These are phyloP conservation scores for Jatropha multifida DNA, from an alignment of 441 rosid species.

Conservation along the genomic window DNA sequence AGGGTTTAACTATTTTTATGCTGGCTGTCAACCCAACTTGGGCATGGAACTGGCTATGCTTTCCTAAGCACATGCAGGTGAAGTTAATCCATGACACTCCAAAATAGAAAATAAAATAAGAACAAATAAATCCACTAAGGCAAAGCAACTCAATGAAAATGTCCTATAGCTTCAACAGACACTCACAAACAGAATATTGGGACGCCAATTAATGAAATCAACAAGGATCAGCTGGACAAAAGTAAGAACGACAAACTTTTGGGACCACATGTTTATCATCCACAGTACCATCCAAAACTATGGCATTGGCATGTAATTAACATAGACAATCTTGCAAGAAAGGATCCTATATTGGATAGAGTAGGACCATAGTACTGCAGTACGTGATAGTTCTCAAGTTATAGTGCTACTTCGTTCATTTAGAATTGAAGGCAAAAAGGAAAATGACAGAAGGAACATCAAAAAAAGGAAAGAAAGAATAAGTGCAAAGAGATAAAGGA, in stretches of 20 bases:
- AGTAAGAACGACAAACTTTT: neutral
- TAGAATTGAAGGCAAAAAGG: neutral
- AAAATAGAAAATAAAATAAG: neutral
- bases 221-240: constrained; percentile 6
- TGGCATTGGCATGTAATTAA: neutral
- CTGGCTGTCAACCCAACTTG: no score
- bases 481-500: constrained; percentile 1
- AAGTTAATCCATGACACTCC: neutral
- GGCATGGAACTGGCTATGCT: no score
- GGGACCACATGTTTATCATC: constrained; percentile 13
- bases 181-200: neutral
- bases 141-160: neutral
- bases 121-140: neutral
- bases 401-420: neutral
- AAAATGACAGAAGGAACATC: neutral
- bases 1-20: no score
- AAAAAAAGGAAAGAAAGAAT: neutral
- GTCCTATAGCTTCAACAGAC: neutral
- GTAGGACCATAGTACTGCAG: constrained; percentile 9
- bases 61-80: no score
- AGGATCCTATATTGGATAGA: constrained; percentile 6
- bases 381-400: neutral
- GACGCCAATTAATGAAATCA: neutral
- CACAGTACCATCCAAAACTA: constrained; percentile 11
- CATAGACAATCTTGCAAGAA: constrained; percentile 7